These are phyloP conservation scores for Vaccinium myrtillus DNA, from an alignment of 148 eudicot species.

Conservation along the genomic window DNA sequence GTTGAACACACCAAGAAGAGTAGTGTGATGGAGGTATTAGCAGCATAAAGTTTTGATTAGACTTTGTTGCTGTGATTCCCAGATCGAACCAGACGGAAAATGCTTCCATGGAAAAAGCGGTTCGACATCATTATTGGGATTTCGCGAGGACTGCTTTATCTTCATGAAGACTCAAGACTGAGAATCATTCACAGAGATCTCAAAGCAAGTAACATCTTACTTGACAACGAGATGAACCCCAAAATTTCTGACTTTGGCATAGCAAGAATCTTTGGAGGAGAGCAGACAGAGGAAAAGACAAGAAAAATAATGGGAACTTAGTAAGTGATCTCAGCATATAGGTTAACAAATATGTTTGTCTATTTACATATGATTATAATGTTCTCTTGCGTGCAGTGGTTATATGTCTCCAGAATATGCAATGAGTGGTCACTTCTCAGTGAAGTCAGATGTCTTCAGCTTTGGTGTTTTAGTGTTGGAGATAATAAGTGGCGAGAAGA, in stretches of 20 bases:
- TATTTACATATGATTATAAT: background rate
- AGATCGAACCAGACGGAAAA: conserved; percentile 20
- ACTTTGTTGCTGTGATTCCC: conserved; percentile 15
- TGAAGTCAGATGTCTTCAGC: conserved; percentile 40
- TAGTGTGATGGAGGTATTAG: background rate
- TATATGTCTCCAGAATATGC: conserved; percentile 43
- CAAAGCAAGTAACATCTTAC: conserved; percentile 36
- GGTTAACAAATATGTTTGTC: background rate
- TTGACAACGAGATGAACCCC: conserved; percentile 34
- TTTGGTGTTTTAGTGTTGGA: conserved; percentile 38
- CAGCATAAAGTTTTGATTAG: conserved; percentile 2
- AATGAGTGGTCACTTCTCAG: conserved; percentile 32
- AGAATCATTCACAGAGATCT: conserved; percentile 43
- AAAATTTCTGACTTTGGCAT: conserved; percentile 43
- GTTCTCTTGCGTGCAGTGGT: conserved; percentile 24
- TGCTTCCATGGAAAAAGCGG: conserved; percentile 30
- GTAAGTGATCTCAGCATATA: conserved; percentile 20
- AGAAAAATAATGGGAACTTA: conserved; percentile 32
- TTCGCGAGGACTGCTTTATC: conserved; percentile 35
- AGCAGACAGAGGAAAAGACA: conserved; percentile 28
- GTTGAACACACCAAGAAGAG: background rate
- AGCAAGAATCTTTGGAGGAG: conserved; percentile 36
- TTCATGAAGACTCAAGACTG: conserved; percentile 38
- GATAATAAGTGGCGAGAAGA: conserved; percentile 34
- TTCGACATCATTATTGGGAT: conserved; percentile 33